Conservation (phyloP, 495 filamentous ascomycete species). For the Xylaria venustula region DNA sequence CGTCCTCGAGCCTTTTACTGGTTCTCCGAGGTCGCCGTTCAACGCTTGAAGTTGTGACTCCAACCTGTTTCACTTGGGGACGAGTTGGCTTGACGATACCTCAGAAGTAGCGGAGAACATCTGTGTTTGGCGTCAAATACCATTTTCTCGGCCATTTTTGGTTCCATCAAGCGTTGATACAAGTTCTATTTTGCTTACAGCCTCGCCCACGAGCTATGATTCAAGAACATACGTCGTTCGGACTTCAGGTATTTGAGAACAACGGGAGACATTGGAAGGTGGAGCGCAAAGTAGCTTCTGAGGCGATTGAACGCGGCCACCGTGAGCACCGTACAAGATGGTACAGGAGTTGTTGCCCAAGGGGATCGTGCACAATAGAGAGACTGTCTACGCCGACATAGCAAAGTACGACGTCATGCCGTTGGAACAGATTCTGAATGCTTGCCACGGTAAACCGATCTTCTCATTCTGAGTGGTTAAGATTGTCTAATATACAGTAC, state of each 20-base stretch:
- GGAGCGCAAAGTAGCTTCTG: constrained; percentile 17
- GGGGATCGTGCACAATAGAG: constrained; percentile 48
- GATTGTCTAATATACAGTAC: constrained; percentile 14
- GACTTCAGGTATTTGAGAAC: constrained; percentile 11
- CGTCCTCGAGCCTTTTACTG: neutral
- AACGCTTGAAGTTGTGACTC: neutral
- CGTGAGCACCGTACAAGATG: constrained; percentile 26
- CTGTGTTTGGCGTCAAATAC: neutral
- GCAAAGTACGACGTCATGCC: constrained; percentile 48
- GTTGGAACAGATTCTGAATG: constrained; percentile 46
- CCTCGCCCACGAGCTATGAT: constrained; percentile 25
- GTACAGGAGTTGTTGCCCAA: constrained; percentile 36
- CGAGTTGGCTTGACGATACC: neutral
- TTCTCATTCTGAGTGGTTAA: neutral
- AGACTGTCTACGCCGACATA: constrained; percentile 43
- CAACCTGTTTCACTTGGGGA: neutral
- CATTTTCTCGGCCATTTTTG: neutral
- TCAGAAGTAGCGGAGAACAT: neutral
- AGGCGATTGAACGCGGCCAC: constrained; percentile 19
- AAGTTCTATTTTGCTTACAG: neutral
- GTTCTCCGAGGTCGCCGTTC: neutral
- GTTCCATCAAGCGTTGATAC: neutral
- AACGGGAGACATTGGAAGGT: constrained; percentile 14
- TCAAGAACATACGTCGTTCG: constrained; percentile 11
- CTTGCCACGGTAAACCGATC: constrained; percentile 47